A percentile compares a stretch with the other conserved stretches of the same genome.
phyloP scores from a whole-genome alignment of 495 filamentous ascomycete genomes.

The Neurospora sp. region DNA sequence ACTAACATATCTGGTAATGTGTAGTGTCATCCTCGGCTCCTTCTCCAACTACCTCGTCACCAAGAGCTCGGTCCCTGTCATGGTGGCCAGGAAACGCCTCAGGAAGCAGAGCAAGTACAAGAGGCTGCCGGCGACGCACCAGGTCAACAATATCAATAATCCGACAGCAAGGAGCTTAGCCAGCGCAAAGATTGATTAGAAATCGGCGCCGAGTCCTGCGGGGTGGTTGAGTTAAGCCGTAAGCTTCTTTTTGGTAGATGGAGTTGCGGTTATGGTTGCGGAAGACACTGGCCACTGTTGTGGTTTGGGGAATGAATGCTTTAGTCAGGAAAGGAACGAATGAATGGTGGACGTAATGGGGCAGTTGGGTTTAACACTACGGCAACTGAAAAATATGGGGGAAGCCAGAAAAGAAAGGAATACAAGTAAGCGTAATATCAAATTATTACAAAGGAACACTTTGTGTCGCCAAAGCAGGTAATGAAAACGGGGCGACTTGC shows the following conservation, averaged over 20 bases:
- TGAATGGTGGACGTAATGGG: background rate
- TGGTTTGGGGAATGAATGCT: too few relatives aligned
- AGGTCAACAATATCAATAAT: conserved; percentile 62
- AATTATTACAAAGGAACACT: background rate
- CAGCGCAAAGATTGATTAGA: conserved; percentile 56
- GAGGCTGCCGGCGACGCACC: conserved; percentile 43
- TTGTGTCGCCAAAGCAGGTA: too few relatives aligned
- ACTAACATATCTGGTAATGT: too few relatives aligned
- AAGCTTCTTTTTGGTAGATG: background rate
- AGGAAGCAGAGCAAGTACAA: conserved; percentile 65
- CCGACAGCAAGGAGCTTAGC: conserved; percentile 53
- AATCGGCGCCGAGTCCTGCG: background rate
- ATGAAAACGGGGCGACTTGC: too few relatives aligned
- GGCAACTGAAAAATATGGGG: background rate
- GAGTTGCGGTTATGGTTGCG: background rate
- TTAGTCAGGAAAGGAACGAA: background rate
- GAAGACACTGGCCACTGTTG: too few relatives aligned
- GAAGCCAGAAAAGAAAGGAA: background rate
- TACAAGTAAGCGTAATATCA: background rate
- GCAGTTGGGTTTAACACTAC: background rate
- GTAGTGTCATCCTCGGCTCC: conserved; percentile 79
- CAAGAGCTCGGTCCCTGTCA: conserved; percentile 91
- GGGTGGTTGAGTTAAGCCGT: background rate
- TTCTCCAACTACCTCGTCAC: conserved; percentile 96
- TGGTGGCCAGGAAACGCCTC: conserved; percentile 78